A percentile compares a stretch with the other conserved stretches of the same genome.
Conservation (phyloP, 768 basidiomycete species). For the Leccinum olivaceopallidum region DNA sequence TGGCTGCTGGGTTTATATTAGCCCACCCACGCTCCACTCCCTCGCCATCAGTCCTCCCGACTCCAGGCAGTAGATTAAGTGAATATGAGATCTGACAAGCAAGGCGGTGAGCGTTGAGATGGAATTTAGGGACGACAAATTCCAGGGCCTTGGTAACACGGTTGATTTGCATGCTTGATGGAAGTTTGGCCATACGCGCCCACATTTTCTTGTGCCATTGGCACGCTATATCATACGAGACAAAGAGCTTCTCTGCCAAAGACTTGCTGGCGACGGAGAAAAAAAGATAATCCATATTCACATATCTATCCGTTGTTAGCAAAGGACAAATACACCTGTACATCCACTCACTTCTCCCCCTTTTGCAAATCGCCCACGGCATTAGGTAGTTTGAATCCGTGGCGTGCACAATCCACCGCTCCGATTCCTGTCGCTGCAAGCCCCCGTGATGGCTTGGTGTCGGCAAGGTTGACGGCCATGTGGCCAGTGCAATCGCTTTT, state of each 20-base stretch:
- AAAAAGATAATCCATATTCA: not conserved
- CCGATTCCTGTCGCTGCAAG: not conserved
- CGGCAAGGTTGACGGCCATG: not conserved
- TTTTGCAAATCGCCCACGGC: not conserved
- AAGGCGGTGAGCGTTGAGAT: slow-evolving; percentile 35
- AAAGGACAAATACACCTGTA: not conserved
- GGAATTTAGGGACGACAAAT: slow-evolving; percentile 38
- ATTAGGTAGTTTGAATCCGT: not conserved
- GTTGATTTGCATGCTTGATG: not conserved
- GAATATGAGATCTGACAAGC: slow-evolving; percentile 33
- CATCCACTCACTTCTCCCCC: not conserved
- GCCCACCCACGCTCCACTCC: slow-evolving; percentile 41
- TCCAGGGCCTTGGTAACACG: not conserved
- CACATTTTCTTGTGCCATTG: not conserved
- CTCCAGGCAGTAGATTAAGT: slow-evolving; percentile 26
- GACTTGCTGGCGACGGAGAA: not conserved
- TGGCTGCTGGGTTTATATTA: not conserved
- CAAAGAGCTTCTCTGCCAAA: not conserved
- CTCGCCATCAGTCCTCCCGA: slow-evolving; percentile 23
- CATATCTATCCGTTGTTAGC: not conserved
- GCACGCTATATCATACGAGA: not conserved
- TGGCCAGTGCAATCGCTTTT: not conserved
- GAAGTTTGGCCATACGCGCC: not conserved
- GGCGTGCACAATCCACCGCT: not conserved
- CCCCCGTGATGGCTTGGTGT: not conserved